Evolutionary conservation across 2,329 filamentous ascomycete genomes (phyloP), one percentile per base, ranked within the genome.

Genomic region (Colletotrichum paranaense): DNA sequence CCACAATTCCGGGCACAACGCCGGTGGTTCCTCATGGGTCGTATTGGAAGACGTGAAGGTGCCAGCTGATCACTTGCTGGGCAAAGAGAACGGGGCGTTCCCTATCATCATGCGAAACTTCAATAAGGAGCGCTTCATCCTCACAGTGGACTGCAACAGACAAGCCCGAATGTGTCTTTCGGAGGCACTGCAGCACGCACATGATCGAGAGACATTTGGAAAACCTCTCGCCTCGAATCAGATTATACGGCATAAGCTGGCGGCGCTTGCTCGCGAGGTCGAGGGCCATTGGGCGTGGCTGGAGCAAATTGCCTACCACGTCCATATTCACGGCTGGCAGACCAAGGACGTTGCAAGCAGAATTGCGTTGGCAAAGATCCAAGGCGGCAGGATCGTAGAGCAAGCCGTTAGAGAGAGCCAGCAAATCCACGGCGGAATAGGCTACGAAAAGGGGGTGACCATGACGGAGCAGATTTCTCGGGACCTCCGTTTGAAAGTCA

Each of bases 1-100:
- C 80, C 81, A 87, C 65, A 93, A 93, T 79, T 91, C 88, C 30
- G 92, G 92, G 3, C 90, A 92, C n/a, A 89, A 91, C 76, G 90
- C 90, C 5, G 91, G 91, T 53, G 90, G 90, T 78, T 84, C 88
- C 5, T 88, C 87, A 0, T 90, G 87, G 74, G 84, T 91, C 62
- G 86, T 87, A 24, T 82, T 91, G 24, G 88, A 91, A 58, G 82
- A 90, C 71, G 89, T 91, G 3, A 76, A 80, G 19, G 89, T 92
- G 0, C 89, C 89, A 0, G 83, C 82, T 0, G 83, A 84, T 30
- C 89, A 90, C 68, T 81, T 90, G 1, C 76, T 92, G 2, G 89
- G 89, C 5, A 78, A 82, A 35, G 88, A 90, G 73, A 89, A 89
- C 72, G 78, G 85, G 24, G 90, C 89, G 2, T 91, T 91, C 80